Conservation (phyloP, 2,329 filamentous ascomycete genomes). For the Sphaerostilbella broomeana region DNA sequence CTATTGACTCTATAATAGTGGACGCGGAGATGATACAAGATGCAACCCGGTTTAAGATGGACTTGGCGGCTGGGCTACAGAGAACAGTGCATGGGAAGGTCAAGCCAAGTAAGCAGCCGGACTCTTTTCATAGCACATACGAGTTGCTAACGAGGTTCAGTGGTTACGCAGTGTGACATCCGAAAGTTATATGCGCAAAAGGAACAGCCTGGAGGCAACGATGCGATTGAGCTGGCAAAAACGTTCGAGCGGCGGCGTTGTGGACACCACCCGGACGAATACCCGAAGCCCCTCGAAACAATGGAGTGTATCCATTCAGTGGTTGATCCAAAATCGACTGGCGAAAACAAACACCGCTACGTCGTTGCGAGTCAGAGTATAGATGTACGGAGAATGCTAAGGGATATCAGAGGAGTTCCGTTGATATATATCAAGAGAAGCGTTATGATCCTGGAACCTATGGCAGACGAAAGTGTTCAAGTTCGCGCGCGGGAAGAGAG, state of each 20-base stretch:
- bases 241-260: conserved; percentile 69
- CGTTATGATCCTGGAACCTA: conserved; percentile 66
- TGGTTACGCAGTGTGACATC: conserved; percentile 78
- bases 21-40: conserved; percentile 82
- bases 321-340: conserved; percentile 67
- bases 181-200: conserved; percentile 66
- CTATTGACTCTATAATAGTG: conserved; percentile 38
- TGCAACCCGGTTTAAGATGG: conserved; percentile 80
- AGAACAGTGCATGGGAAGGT: conserved; percentile 80
- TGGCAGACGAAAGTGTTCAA: conserved; percentile 60
- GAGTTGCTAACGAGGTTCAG: conserved; percentile 31
- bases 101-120: conserved; percentile 64
- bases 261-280: conserved; percentile 66
- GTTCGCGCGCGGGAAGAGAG: conserved; percentile 63
- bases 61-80: conserved; percentile 68
- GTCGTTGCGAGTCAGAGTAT: conserved; percentile 68
- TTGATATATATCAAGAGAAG: conserved; percentile 72
- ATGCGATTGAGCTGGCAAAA: conserved; percentile 70
- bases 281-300: conserved; percentile 62
- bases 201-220: conserved; percentile 43
- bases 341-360: conserved; percentile 72
- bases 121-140: conserved; percentile 1
- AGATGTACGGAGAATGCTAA: conserved; percentile 56
- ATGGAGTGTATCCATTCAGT: conserved; percentile 66
- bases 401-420: conserved; percentile 64